phyloP scores from a whole-genome alignment of 192 early-diverging fungal genomes.

The Backusella tuberculispora region DNA sequence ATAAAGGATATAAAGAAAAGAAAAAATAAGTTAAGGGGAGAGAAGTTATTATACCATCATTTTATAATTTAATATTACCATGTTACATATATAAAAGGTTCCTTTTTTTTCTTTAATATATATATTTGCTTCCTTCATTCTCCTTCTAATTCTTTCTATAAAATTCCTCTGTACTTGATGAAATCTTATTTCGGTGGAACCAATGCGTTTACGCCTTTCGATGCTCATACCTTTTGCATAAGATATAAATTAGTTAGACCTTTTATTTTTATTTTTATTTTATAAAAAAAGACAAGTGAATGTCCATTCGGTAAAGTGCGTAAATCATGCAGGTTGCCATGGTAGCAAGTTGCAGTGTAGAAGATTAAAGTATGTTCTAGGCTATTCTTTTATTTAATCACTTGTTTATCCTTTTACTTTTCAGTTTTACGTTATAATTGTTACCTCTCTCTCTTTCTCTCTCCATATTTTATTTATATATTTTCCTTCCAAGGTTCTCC shows the following conservation, averaged over 20 bases:
- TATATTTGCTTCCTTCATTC: not conserved
- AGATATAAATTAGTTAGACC: not conserved
- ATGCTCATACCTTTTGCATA: not conserved
- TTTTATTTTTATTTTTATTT: not conserved
- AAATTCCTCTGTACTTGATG: not conserved
- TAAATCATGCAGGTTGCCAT: not conserved
- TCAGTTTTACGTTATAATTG: not conserved
- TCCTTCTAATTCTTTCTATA: not conserved
- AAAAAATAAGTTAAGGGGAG: too few species aligned
- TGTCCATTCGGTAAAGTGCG: too few species aligned
- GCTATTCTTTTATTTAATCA: too few species aligned
- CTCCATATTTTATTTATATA: not conserved
- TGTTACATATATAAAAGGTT: not conserved
- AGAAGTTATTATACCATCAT: too few species aligned
- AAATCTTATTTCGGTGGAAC: constrained; percentile 7
- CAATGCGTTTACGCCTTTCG: constrained; percentile 1
- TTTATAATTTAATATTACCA: too few species aligned
- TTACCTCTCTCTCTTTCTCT: not conserved
- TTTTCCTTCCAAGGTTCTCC: not conserved
- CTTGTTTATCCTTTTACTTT: not conserved
- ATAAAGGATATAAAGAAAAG: too few species aligned
- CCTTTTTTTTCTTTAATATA: not conserved
- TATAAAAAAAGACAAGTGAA: not conserved
- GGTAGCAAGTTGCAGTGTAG: too few species aligned
- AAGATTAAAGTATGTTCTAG: too few species aligned